Evolutionary conservation across 169 alveolate species (phyloP).

Genomic region (Babesia ovis): DNA sequence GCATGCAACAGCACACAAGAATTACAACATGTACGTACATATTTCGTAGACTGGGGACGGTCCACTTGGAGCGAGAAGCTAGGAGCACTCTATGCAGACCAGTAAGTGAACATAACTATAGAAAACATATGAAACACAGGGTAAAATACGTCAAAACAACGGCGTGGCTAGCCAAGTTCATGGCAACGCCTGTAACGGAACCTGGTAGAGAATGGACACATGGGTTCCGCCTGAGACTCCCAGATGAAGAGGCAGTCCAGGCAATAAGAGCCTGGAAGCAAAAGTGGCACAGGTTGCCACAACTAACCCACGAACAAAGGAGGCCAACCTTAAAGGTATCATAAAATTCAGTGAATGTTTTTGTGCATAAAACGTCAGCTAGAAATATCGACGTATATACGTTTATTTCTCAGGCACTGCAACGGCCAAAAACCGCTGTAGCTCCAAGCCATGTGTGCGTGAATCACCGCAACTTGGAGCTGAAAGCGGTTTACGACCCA

Average conservation of each 20-base stretch:
- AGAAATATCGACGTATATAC: neutral
- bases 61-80: conserved; percentile 66
- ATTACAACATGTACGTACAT: conserved; percentile 50
- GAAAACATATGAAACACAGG: conserved; percentile 8
- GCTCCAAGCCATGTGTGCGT: conserved; percentile 28
- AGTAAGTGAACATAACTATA: conserved; percentile 11
- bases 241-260: conserved; percentile 47
- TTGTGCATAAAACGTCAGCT: too few relatives aligned
- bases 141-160: conserved; percentile 63
- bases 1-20: conserved; percentile 16
- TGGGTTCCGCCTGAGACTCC: conserved; percentile 51
- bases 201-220: conserved; percentile 66
- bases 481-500: conserved; percentile 50
- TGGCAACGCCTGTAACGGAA: conserved; percentile 42
- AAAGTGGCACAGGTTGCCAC: conserved; percentile 48
- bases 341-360: neutral
- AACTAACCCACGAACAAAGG: neutral
- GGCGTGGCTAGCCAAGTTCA: conserved; percentile 23
- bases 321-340: neutral
- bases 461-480: conserved; percentile 64
- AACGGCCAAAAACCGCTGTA: conserved; percentile 11
- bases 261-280: conserved; percentile 50
- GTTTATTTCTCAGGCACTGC: conserved; percentile 21
- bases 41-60: conserved; percentile 79
- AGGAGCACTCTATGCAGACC: conserved; percentile 67